Evolutionary conservation across 2,329 filamentous ascomycete genomes (phyloP).

Genomic region (Cordyceps tenuipes): DNA sequence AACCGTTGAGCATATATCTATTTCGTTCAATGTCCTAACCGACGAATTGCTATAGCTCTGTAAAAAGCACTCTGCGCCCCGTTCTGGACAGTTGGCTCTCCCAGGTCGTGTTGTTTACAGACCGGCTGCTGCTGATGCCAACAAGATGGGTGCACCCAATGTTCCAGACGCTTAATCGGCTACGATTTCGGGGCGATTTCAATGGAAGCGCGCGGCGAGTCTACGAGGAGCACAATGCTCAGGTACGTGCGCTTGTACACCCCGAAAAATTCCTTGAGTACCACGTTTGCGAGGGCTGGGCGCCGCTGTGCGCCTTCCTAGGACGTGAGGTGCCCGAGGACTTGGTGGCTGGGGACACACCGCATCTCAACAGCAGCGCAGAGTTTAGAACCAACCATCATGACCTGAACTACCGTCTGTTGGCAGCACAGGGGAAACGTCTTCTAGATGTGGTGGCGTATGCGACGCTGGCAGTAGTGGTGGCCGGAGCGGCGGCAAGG

Average conservation of each 20-base stretch:
- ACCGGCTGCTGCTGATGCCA: constrained; percentile 4
- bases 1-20: not conserved
- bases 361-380: constrained; percentile 3
- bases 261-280: constrained; percentile 12
- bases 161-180: not conserved
- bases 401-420: not conserved
- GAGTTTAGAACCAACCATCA: not conserved
- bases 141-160: not conserved
- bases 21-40: not conserved
- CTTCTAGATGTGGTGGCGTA: constrained; percentile 8
- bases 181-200: not conserved
- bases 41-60: not conserved
- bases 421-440: not conserved
- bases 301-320: constrained; percentile 8
- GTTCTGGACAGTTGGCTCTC: not conserved
- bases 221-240: constrained; percentile 11
- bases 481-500: not conserved
- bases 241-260: constrained; percentile 11
- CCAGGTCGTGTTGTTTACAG: not conserved
- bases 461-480: not conserved
- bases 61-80: not conserved
- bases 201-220: not conserved
- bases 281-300: constrained; percentile 6
- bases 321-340: constrained; percentile 1
- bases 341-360: not conserved